phyloP scores from a whole-genome alignment of 805 yeast genomes.

The Candida manassasensis region DNA sequence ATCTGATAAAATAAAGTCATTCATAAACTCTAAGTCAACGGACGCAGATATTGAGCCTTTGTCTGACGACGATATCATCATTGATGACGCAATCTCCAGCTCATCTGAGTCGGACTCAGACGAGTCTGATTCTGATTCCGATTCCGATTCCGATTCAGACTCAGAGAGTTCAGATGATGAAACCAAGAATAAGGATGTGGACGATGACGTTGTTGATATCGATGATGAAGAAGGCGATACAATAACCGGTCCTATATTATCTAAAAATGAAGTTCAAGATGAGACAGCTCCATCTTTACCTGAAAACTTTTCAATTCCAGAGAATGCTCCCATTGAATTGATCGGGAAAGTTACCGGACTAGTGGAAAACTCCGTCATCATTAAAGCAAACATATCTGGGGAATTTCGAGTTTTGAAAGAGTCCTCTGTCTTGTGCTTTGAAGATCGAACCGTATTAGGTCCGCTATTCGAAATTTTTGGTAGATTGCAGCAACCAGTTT shows the following conservation, averaged over 20 bases:
- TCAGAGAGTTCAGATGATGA: slow-evolving; percentile 15
- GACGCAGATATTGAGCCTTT: slow-evolving; percentile 10
- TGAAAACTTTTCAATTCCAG: slow-evolving; percentile 53
- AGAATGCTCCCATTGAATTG: slow-evolving; percentile 60
- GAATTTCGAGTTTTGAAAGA: slow-evolving; percentile 81
- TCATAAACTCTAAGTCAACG: neutral
- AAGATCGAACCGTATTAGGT: slow-evolving; percentile 67
- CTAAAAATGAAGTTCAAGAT: slow-evolving; percentile 71
- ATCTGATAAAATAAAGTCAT: neutral
- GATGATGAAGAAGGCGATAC: slow-evolving; percentile 43
- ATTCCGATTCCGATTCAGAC: slow-evolving; percentile 15
- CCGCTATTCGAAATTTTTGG: slow-evolving; percentile 88
- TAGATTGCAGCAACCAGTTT: slow-evolving; percentile 73
- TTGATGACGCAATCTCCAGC: slow-evolving; percentile 12
- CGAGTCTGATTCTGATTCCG: slow-evolving; percentile 13
- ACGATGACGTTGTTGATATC: slow-evolving; percentile 33
- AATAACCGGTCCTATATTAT: slow-evolving; percentile 60
- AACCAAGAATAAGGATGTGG: slow-evolving; percentile 58
- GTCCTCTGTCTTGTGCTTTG: slow-evolving; percentile 72
- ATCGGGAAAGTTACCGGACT: slow-evolving; percentile 67
- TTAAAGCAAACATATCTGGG: slow-evolving; percentile 72
- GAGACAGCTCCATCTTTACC: slow-evolving; percentile 69
- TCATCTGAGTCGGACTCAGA: slow-evolving; percentile 10
- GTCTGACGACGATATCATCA: slow-evolving; percentile 27
- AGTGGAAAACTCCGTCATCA: slow-evolving; percentile 67